Percentiles rank a stretch among this genome's conserved stretches.
Evolutionary conservation across 2,329 filamentous ascomycete genomes (phyloP).

Genomic region (Periglandula ipomoeae): DNA sequence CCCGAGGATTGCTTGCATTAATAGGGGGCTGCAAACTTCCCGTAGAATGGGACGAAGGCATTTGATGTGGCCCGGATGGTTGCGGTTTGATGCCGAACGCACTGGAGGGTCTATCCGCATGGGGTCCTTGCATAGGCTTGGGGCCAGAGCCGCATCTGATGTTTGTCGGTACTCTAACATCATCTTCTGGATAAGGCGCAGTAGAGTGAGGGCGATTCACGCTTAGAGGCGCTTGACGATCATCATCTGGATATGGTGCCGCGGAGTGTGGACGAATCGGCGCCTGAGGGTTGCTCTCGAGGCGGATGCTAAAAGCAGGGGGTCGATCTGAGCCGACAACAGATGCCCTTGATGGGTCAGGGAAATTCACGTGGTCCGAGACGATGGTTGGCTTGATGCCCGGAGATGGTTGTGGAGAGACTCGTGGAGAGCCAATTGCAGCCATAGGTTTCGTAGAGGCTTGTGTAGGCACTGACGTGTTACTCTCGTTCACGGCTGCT

Average conservation of each 20-base stretch:
- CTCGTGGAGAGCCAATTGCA: slow-evolving; percentile 20
- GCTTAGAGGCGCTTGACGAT: slow-evolving; percentile 43
- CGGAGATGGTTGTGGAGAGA: slow-evolving; percentile 34
- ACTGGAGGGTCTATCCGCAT: slow-evolving; percentile 39
- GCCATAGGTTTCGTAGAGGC: slow-evolving; percentile 7
- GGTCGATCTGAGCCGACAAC: slow-evolving; percentile 28
- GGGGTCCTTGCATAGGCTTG: slow-evolving; percentile 38
- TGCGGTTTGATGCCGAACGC: slow-evolving; percentile 46
- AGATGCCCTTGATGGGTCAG: slow-evolving; percentile 36
- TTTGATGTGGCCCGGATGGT: slow-evolving; percentile 21
- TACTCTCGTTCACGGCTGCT: slow-evolving; percentile 14
- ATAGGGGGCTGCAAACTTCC: slow-evolving; percentile 36
- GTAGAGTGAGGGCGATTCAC: slow-evolving; percentile 35
- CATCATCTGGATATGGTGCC: slow-evolving; percentile 64
- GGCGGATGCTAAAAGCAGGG: slow-evolving; percentile 43
- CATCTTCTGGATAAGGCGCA: slow-evolving; percentile 46
- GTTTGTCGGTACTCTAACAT: slow-evolving; percentile 24
- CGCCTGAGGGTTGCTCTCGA: slow-evolving; percentile 24
- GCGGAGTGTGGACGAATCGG: slow-evolving; percentile 41
- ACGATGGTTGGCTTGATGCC: slow-evolving; percentile 27
- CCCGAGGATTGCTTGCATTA: slow-evolving; percentile 22
- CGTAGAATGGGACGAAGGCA: slow-evolving; percentile 35
- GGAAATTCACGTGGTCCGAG: slow-evolving; percentile 33
- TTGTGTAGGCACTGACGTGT: slow-evolving; percentile 10
- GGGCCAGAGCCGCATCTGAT: slow-evolving; percentile 37